Percentiles rank a stretch among this genome's conserved stretches.
Conservation (phyloP, 2,329 filamentous ascomycete species). For the Claviceps pazoutovae region DNA sequence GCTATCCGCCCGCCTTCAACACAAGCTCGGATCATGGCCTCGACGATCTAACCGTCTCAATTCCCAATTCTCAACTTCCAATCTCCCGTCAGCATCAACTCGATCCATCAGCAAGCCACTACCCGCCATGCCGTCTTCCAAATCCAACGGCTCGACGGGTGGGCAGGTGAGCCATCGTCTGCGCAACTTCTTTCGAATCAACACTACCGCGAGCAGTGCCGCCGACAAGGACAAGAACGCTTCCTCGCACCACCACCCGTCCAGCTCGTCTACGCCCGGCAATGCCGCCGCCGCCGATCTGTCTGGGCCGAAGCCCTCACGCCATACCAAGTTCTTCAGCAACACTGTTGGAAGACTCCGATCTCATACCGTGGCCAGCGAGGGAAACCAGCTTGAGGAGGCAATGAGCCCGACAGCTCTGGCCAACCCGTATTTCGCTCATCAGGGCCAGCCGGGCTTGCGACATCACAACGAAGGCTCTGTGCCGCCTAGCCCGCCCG, state of each 20-base stretch:
- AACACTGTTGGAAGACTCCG: slow-evolving; percentile 75
- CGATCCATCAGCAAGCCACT: neutral
- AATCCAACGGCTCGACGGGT: slow-evolving; percentile 33
- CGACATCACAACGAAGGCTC: slow-evolving; percentile 92
- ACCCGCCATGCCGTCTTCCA: slow-evolving; percentile 35
- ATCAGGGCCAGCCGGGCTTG: slow-evolving; percentile 85
- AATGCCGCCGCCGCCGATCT: slow-evolving; percentile 6
- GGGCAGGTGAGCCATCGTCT: slow-evolving; percentile 54
- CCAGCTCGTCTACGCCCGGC: slow-evolving; percentile 6
- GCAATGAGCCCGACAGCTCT: slow-evolving; percentile 80
- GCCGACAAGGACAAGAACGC: slow-evolving; percentile 21
- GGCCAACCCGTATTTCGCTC: slow-evolving; percentile 93
- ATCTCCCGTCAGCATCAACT: neutral
- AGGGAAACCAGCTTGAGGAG: slow-evolving; percentile 83
- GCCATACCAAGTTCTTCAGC: slow-evolving; percentile 80
- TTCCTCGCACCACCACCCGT: slow-evolving; percentile 1
- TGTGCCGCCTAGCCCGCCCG: slow-evolving; percentile 81
- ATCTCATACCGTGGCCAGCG: slow-evolving; percentile 81
- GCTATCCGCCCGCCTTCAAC: neutral
- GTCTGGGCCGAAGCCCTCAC: slow-evolving; percentile 44
- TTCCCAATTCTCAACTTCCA: neutral
- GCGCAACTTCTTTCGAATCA: slow-evolving; percentile 61
- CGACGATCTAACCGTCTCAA: slow-evolving; percentile 18
- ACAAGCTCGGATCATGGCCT: slow-evolving; percentile 23
- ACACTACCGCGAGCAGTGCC: slow-evolving; percentile 27